Evolutionary conservation across 1,139 yeast genomes (phyloP), one percentile per base, ranked within the genome.

Genomic region (Candida tetrigidarum): DNA sequence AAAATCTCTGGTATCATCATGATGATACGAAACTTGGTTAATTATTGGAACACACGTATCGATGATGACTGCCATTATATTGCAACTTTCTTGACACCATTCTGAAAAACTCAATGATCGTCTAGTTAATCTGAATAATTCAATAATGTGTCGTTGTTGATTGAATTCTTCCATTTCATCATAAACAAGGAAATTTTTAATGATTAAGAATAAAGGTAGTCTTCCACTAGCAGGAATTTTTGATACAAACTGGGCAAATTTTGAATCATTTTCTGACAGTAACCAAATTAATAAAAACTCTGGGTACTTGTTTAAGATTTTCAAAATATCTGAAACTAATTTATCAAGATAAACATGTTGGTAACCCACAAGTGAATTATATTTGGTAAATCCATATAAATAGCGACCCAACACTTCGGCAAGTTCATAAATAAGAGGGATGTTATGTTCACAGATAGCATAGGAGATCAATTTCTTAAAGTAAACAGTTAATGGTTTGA

Each of bases 401-500:
- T 49, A 51, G 5, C 46, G 19, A 29, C 54, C 54, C 11, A 55
- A 22, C 15, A 47, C 36, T 26, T 43, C 43, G 2, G 50, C 44
- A 18, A 51, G 30, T 22, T 39, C 36, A 9, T 26, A 6, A 5
- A 37, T 27, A 8, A 19, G 37, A 14, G 26, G 25, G 12, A 39
- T 35, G 10, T 42, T 29, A 19, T 43, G 39, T 18, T 44, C 44
- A 12, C 27, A 28, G 11, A 48, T 36, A 9, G 52, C 33, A 33
- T 37, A 48, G 4, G 37, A 34, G 15, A 51, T 42, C 15, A 55
- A 46, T 15, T 47, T 47, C 34, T 54, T 53, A 35, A 52, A 51
- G 15, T 48, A 44, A n/a, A 43, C 18, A 2, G 51, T 50, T 23
- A 52, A 51, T 16, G 47, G 50, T 26, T 53, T 51, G 41, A 53